Evolutionary conservation across 345 rosid genomes (phyloP).

Genomic region (Balakata baccata): DNA sequence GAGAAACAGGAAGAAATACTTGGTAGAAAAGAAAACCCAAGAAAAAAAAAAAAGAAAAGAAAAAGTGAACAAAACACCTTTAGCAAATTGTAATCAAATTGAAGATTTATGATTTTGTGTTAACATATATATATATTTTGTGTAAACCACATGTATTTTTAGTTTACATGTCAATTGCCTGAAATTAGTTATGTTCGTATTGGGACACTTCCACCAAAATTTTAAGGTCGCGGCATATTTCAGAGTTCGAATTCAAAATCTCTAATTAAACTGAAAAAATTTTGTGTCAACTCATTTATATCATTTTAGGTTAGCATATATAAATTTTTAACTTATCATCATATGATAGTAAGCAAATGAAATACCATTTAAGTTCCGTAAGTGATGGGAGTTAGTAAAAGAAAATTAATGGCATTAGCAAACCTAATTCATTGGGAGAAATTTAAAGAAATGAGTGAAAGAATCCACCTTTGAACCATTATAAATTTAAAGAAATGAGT

Average conservation of each 20-base stretch:
- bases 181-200: too few species aligned
- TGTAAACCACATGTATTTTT: too few species aligned
- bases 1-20: not conserved
- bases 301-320: too few species aligned
- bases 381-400: constrained; percentile 9
- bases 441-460: not conserved
- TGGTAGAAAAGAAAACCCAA: constrained; percentile 1
- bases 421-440: not conserved
- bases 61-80: constrained; percentile 6
- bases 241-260: too few species aligned
- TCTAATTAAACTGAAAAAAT: too few species aligned
- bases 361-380: constrained; percentile 14
- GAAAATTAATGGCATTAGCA: constrained; percentile 15
- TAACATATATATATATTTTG: too few species aligned
- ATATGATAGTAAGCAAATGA: not conserved
- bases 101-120: constrained; percentile 19
- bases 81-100: constrained; percentile 12
- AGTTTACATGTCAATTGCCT: too few species aligned
- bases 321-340: constrained; percentile 17
- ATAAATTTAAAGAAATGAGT: constrained; percentile 5
- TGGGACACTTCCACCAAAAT: too few species aligned
- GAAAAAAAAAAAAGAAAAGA: not conserved
- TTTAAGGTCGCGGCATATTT: too few species aligned
- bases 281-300: too few species aligned
- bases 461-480: constrained; percentile 15